Evolutionary conservation across 495 filamentous ascomycete genomes (phyloP), one percentile per base, ranked within the genome.

Genomic region (Pseudomonodictys pantanalensis): DNA sequence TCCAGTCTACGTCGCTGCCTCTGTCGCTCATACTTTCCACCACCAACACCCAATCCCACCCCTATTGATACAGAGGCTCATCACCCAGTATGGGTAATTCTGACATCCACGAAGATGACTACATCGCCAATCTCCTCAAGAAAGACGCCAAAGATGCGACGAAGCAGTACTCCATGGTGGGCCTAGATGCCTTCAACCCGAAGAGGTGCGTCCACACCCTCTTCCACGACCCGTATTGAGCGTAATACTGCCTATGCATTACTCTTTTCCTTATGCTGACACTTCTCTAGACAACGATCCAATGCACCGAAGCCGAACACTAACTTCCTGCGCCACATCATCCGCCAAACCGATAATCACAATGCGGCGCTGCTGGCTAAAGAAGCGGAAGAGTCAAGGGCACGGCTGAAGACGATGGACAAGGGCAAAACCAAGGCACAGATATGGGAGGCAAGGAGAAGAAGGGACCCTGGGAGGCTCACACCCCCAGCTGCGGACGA

Each of bases 241-340:
- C 60, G 28, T 52, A 41, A 20, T 23, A 62, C 33, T 28, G 20
- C 30, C 30, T 22, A 17, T 30, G 30, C 10, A 49, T 41, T 20
- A 25, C 10, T 22, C 2, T 8, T 26, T 17, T 32, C 15, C n/a
- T 24, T 52, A 15, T 26, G 7, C 56, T 65, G 44, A 71, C 35
- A 11, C 0, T 30, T 29, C 28, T 25, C 49, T 58, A 84, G 82
- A 56, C 72, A 79, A 33, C 73, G 84, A 20, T 71, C 78, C 24
- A 82, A 82, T 66, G 89, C 90, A 50, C 90, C 90, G 2, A 96
- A 91, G 66, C 90, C 92, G 12, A 97, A 98, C 65, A 96, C 88
- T 0, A 79, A 89, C 41, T 97, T 97, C 64, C 77, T 98, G 11
- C 83, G 86, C 24, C 89, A 93, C 62, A 88, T 97, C 50, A 88